Base-by-base conservation (phyloP, 345 rosid genomes). In the Melaleuca alternifolia region DNA sequence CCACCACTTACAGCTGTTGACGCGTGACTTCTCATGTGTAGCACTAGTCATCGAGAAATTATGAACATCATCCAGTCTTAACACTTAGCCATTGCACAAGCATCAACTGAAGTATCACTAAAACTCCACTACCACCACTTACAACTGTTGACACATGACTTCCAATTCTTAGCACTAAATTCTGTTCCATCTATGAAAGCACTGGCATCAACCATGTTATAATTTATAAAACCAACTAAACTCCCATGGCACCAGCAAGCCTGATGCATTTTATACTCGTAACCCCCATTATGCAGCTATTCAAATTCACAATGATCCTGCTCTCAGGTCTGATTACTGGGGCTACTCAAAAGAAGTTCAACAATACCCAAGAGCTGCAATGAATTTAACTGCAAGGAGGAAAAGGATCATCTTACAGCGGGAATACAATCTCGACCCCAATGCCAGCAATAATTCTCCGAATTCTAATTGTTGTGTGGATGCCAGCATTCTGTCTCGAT, bases 391-490 rank as follows among this genome's bases (percentile, higher is more conserved):
- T 54, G 44, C 26, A 86, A 24, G 24, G 13, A 30, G 26, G 28
- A 41, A 13, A 21, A 53, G 6, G n/a, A 61, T 71, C 61, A 28
- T 85, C 89, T 88, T 75, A 88, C 89, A 88, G 28, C n/a, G 96
- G 96, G 87, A 96, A 94, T 52, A 93, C 95, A n/a, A 96, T 94
- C 88, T 94, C 98, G 57, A 94, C 95, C 51, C 97, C 94, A 7
- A 92, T 85, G 48, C 97, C 98, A 28, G 98, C 98, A 91, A 97
- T 93, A 28, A 95, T 94, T 91, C 98, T 94, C 83, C 97, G 92
- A 85, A 96, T 92, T 61, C 98, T 89, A 59, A 97, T 96, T 13
- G 96, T 97, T 16, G 96, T 93, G 89, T 96, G 98, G 91, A 96
- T 94, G 41, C 98, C 97, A 4, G 98, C 97, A 89, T 96, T 97